Evolutionary conservation across 73 alveolate species (phyloP).

Genomic region (Tetrahymena thermophila): DNA sequence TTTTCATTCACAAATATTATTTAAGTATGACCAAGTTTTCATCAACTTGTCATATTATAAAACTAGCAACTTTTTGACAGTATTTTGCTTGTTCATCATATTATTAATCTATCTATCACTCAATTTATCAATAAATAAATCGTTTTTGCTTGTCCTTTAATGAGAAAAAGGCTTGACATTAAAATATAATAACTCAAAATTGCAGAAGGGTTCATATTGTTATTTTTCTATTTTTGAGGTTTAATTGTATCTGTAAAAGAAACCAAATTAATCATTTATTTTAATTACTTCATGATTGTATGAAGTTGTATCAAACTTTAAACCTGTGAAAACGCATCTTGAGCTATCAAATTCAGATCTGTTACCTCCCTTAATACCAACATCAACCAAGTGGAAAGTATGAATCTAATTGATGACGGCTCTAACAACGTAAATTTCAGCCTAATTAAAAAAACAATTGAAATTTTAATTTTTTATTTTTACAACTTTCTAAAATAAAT

Average conservation of each 20-base stretch:
- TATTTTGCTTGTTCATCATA: background rate
- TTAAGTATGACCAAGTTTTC: background rate
- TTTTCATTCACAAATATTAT: too few relatives aligned
- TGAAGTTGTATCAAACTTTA: constrained; percentile 53
- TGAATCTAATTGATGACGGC: constrained; percentile 39
- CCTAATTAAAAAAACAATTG: background rate
- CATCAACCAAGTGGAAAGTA: constrained; percentile 44
- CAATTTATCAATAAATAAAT: background rate
- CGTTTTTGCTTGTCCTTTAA: background rate
- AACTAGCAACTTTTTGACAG: background rate
- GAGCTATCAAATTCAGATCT: constrained; percentile 45
- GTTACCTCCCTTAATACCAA: constrained; percentile 59
- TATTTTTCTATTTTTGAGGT: too few relatives aligned
- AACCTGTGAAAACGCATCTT: constrained; percentile 55
- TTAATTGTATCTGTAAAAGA: too few relatives aligned
- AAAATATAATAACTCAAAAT: too few relatives aligned
- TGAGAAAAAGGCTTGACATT: too few relatives aligned
- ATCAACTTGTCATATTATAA: too few relatives aligned
- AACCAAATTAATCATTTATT: constrained; percentile 3
- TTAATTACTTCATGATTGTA: constrained; percentile 53
- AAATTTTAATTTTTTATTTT: background rate
- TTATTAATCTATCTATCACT: background rate
- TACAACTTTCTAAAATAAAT: background rate
- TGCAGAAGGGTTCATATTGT: too few relatives aligned
- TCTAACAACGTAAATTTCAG: constrained; percentile 12